Conservation (phyloP, 1,139 yeast genomes). For the Yamadazyma spencermartinsiae region DNA sequence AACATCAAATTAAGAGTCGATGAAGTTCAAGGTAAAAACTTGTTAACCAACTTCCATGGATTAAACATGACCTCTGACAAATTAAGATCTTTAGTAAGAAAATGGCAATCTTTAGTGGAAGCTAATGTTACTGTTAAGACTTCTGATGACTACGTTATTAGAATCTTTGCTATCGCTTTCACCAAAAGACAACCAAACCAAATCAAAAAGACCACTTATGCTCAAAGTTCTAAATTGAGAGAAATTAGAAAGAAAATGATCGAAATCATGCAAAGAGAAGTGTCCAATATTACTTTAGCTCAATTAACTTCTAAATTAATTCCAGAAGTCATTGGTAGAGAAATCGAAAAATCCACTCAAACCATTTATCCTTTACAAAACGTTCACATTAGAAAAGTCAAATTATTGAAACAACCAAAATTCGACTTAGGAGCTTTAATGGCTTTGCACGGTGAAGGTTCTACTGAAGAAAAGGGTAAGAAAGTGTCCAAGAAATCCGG, state of each 20-base stretch:
- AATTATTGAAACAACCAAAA: slow-evolving; percentile 54
- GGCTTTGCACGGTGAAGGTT: slow-evolving; percentile 53
- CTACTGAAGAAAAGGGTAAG: slow-evolving; percentile 53
- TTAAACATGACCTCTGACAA: slow-evolving; percentile 52
- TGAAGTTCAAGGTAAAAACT: slow-evolving; percentile 55
- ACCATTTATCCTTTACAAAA: slow-evolving; percentile 53
- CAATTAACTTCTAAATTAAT: slow-evolving; percentile 53
- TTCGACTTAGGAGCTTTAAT: slow-evolving; percentile 53
- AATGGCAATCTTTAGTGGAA: slow-evolving; percentile 55
- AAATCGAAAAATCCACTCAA: slow-evolving; percentile 53
- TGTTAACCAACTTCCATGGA: slow-evolving; percentile 56
- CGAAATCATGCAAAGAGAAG: slow-evolving; percentile 55
- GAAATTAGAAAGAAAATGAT: slow-evolving; percentile 54
- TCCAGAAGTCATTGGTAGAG: slow-evolving; percentile 56
- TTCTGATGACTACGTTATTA: slow-evolving; percentile 50
- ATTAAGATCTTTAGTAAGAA: slow-evolving; percentile 53
- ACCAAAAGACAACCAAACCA: slow-evolving; percentile 56
- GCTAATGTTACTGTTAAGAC: slow-evolving; percentile 54
- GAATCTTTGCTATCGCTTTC: slow-evolving; percentile 54
- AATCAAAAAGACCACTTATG: slow-evolving; percentile 52
- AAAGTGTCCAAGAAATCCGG: slow-evolving; percentile 40
- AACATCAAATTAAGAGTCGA: slow-evolving; percentile 55
- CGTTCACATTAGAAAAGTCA: slow-evolving; percentile 54
- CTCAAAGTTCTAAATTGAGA: slow-evolving; percentile 52
- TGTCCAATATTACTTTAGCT: slow-evolving; percentile 50